phyloP scores from a whole-genome alignment of 1,284 basidiomycete species.

The Cutaneotrichosporon arboriforme region DNA sequence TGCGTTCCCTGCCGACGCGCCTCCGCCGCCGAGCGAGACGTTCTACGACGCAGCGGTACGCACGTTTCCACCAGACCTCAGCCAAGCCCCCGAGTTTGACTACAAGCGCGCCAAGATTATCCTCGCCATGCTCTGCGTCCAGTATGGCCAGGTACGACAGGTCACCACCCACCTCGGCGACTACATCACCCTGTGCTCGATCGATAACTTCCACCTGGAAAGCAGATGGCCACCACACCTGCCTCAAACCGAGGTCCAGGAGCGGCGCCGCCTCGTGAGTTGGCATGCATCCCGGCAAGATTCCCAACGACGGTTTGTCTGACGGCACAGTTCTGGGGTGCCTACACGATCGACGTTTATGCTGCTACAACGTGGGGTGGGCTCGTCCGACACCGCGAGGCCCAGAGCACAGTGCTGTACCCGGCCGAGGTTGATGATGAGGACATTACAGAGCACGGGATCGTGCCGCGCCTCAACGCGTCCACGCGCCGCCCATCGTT shows the following conservation, averaged over 20 bases:
- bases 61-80: slow-evolving; percentile 60
- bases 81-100: slow-evolving; percentile 74
- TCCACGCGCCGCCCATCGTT: slow-evolving; percentile 24
- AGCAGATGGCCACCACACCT: slow-evolving; percentile 35
- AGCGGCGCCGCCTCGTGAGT: slow-evolving; percentile 39
- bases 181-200: slow-evolving; percentile 34
- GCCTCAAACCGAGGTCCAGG: slow-evolving; percentile 35
- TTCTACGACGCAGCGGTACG: slow-evolving; percentile 27
- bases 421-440: slow-evolving; percentile 40
- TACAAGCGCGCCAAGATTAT: slow-evolving; percentile 66
- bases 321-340: slow-evolving; percentile 39
- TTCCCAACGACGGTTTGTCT: background rate
- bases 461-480: slow-evolving; percentile 6
- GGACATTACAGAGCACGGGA: slow-evolving; percentile 30
- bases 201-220: slow-evolving; percentile 42
- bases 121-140: slow-evolving; percentile 34
- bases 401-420: slow-evolving; percentile 40
- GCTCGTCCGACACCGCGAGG: slow-evolving; percentile 38
- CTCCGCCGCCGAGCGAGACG: slow-evolving; percentile 20
- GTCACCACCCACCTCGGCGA: slow-evolving; percentile 34
- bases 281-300: background rate
- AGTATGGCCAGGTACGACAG: slow-evolving; percentile 31
- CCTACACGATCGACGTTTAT: slow-evolving; percentile 43
- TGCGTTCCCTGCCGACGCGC: slow-evolving; percentile 1
- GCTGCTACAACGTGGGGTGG: slow-evolving; percentile 39